Conservation (phyloP, 2,329 filamentous ascomycete species). For the Orbilia brochopaga region DNA sequence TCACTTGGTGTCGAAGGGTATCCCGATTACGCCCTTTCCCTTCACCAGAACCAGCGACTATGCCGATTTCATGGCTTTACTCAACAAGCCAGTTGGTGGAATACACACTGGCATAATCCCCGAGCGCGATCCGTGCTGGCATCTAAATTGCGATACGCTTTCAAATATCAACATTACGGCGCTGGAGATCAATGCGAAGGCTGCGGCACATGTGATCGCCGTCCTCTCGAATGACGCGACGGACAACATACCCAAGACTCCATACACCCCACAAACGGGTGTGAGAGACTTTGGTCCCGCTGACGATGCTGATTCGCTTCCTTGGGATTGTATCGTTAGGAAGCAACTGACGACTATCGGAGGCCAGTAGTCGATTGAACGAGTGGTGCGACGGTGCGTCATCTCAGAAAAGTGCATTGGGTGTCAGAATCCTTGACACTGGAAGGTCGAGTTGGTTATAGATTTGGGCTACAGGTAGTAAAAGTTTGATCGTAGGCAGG, state of each 20-base stretch:
- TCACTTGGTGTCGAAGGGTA: constrained; percentile 53
- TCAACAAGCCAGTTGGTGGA: constrained; percentile 58
- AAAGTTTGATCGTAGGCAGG: too few species aligned
- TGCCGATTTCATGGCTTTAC: constrained; percentile 56
- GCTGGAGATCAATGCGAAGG: constrained; percentile 57
- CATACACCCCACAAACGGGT: neutral
- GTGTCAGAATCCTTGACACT: too few species aligned
- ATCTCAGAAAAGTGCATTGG: too few species aligned
- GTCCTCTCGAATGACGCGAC: constrained; percentile 56
- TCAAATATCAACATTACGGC: constrained; percentile 56
- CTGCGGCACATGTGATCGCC: constrained; percentile 57
- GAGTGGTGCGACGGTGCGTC: too few species aligned
- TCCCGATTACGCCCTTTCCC: constrained; percentile 54
- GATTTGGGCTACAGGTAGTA: too few species aligned
- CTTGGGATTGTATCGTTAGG: constrained; percentile 4
- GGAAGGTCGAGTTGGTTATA: too few species aligned
- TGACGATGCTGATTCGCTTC: constrained; percentile 21
- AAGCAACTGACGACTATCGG: too few species aligned
- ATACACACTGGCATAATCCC: constrained; percentile 57
- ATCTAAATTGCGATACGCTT: constrained; percentile 57
- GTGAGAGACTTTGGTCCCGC: constrained; percentile 18
- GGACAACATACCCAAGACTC: constrained; percentile 56
- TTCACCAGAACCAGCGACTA: constrained; percentile 57
- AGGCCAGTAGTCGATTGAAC: too few species aligned
- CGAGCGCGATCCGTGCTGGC: constrained; percentile 57